Base-by-base conservation (phyloP, 192 early-diverging fungal genomes). In the Coemansia sp. region DNA sequence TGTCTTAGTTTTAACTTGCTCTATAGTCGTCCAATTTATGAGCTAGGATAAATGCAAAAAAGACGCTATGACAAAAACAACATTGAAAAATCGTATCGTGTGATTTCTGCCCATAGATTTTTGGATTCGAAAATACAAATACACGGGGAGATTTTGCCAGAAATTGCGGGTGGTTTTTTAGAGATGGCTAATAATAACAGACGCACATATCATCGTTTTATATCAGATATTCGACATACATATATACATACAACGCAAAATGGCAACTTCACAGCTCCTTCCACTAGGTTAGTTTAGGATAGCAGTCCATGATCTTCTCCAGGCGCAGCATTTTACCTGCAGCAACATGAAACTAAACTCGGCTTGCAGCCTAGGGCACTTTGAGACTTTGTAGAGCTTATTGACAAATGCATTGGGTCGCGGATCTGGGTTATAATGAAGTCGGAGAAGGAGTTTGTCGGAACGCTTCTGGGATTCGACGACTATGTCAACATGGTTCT, bases 401-500 rank as follows among this genome's bases (percentile, higher is more conserved):
- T 99, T 61, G 97, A 99, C 81, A 92, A 95, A 70, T 99, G 97
- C 83, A 95, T 97, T 60, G 95, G 95, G 25, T 95, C 94, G 60
- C 87, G 89, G 67, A 95, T 99, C 63, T 97, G 95, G 95, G 95
- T 99, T 1, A 75, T 97, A 45, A 95, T 99, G 95, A 97, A 97
- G 84, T 85, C 86, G 20, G 94, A 97, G 64, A 95, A 93, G 83
- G 97, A 99, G 81, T 99, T 99, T 74, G 88, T 89, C 20, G 97
- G 97, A 9, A 96, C 93, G 18, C 84, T 99, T 61, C 83, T 95
- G 4, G 94, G 94, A n/a, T 99, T 99, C 79, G 97, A 99, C 71
- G 97, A 99, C 80, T 99, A 89, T 84, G 95, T 97, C 67, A 98
- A 97, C 80, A 97, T 99, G 97, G 95, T 99, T 4, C 76, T 99